These are phyloP conservation scores for Bertia moriformis DNA, from an alignment of 2,329 filamentous ascomycete species.

Conservation along the genomic window DNA sequence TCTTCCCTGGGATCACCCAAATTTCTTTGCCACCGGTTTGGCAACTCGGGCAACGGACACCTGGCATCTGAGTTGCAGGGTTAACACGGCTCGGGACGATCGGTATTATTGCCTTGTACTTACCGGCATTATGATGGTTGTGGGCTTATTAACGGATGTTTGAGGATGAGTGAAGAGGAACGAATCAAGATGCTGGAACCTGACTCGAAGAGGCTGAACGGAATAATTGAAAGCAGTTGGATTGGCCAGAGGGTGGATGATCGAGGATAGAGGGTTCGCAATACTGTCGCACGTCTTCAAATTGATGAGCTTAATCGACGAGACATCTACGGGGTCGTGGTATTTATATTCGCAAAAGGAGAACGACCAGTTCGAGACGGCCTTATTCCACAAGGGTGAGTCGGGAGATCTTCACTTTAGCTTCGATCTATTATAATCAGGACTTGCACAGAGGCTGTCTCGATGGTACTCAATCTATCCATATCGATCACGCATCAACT, in stretches of 20 bases:
- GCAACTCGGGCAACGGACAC: constrained; percentile 23
- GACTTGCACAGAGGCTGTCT: too few relatives aligned
- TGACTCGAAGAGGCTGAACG: not conserved
- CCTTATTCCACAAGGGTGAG: not conserved
- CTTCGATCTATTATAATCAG: not conserved
- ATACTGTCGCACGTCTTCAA: too few relatives aligned
- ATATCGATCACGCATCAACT: too few relatives aligned
- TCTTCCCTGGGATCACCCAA: constrained; percentile 28
- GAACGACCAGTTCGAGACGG: not conserved
- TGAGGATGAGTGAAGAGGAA: not conserved
- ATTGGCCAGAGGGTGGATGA: too few relatives aligned
- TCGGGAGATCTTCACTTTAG: not conserved
- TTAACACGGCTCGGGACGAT: not conserved
- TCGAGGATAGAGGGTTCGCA: too few relatives aligned
- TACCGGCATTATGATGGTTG: not conserved
- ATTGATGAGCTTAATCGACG: too few relatives aligned
- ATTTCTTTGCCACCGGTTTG: constrained; percentile 16
- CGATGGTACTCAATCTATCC: not conserved
- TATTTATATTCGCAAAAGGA: not conserved
- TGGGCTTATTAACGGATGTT: not conserved
- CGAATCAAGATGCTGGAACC: not conserved
- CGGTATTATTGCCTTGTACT: not conserved
- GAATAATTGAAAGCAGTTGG: not conserved
- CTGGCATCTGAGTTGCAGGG: constrained; percentile 19
- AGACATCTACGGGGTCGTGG: too few relatives aligned